Conservation (phyloP, 2,329 filamentous ascomycete species). For the Daldinia eschscholtzii region DNA sequence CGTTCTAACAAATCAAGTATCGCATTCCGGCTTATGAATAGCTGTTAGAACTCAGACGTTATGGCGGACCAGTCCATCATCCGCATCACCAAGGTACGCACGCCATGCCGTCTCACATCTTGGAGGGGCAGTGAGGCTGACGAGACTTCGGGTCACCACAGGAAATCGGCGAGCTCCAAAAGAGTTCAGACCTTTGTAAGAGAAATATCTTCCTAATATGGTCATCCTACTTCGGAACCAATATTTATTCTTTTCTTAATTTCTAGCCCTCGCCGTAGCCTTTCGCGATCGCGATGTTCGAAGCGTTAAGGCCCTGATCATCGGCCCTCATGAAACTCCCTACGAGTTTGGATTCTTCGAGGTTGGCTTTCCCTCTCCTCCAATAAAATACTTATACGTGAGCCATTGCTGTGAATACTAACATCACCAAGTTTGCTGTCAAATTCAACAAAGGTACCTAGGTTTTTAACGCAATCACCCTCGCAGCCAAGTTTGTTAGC, state of each 20-base stretch:
- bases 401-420: constrained; percentile 43
- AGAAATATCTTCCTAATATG: constrained; percentile 31
- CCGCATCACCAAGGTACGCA: constrained; percentile 81
- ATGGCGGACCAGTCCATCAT: constrained; percentile 91
- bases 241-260: constrained; percentile 31
- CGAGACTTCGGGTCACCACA: constrained; percentile 55
- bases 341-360: constrained; percentile 99
- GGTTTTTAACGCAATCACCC: constrained; percentile 21
- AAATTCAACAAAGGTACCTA: constrained; percentile 83
- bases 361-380: constrained; percentile 63
- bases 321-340: constrained; percentile 92
- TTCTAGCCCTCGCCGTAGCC: constrained; percentile 83
- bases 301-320: constrained; percentile 86
- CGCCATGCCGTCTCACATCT: constrained; percentile 48
- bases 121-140: constrained; percentile 54
- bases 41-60: constrained; percentile 39
- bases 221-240: constrained; percentile 18
- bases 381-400: neutral
- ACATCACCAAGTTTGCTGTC: constrained; percentile 74
- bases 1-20: neutral
- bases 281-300: constrained; percentile 91
- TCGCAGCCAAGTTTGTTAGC: constrained; percentile 25
- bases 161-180: constrained; percentile 90
- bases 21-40: constrained; percentile 26
- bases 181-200: constrained; percentile 85